Evolutionary conservation across 371 early-diverging fungal genomes (phyloP), one percentile per base, ranked within the genome.

Genomic region (Mortierella sp.): DNA sequence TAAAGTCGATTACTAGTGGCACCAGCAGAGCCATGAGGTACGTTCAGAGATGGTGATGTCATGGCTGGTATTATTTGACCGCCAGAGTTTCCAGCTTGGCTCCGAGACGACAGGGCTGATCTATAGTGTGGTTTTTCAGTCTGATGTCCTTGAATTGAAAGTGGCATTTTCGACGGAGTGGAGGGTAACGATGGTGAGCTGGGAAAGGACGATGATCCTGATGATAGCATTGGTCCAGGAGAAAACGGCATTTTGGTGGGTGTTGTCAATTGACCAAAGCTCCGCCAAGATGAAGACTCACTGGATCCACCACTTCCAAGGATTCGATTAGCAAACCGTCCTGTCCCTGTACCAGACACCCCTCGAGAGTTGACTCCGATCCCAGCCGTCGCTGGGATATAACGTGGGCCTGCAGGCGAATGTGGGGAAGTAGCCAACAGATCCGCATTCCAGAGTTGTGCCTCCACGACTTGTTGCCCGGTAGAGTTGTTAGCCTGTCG

Each of bases 391-490:
- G 73, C 73, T 1, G 67, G 56, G 19, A 73, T 73, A 39, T 67
- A 73, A 0, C 73, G 73, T 24, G 72, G 72, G 4, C 38, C 43
- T 24, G 73, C 73, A 24, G 73, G 73, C 1, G 73, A 73, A 12
- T 56, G 54, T 3, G 73, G 68, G 1, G 64, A 55, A 6, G 46
- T 30, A 3, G 34, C 34, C 34, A 10, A 34, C 34, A 39, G 19
- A 24, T 73, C 73, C 14, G 64, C 73, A 26, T 73, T 73, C 73
- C 73, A 73, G 6, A 73, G 52, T 48, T 60, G 67, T 26, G 73
- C 73, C 27, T 73, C 68, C 14, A 64, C 48, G 21, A 50, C 63
- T n/a, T 72, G 73, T 13, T 58, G 50, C 39, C 34, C 34, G 4
- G 34, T 34, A 10, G n/a, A n/a, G n/a, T n/a, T n/a, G n/a, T n/a